Evolutionary conservation across 2,329 filamentous ascomycete species (phyloP), one percentile per base, ranked within the genome.

Genomic region (Sclerotinia minor): DNA sequence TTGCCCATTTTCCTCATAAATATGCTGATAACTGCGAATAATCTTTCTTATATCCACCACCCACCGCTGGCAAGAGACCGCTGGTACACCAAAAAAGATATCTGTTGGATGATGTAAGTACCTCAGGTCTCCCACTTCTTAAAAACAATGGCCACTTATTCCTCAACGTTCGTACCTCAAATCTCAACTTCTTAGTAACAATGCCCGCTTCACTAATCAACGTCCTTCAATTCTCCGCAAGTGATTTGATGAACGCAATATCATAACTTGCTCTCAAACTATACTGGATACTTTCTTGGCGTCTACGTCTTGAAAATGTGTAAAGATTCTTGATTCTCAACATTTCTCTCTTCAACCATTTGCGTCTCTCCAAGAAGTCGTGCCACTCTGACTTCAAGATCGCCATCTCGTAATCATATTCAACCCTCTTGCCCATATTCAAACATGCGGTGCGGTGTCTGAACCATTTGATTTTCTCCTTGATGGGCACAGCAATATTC

Each of bases 311-410:
- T n/a, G 52, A 35, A 19, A 19, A 24, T 41, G 21, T 24, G n/a
- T 52, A 21, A 4, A 45, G 5, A 13, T n/a, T 41, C 32, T 61
- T 60, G 47, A 63, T 67, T 24, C 17, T 47, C 55, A 21, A 24
- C 57, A 67, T 49, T 47, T 67, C 65, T 29, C 17, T n/a, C 45
- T 17, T 60, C 35, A 63, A 24, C 65, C 65, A 63, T 61, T 41
- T 45, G 13, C 58, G 65, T 63, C 57, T 67, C 19, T 61, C 41
- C 35, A 5, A 32, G 8, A 67, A 35, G 8, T 26, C 21, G 52
- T 19, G 35, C 65, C 55, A 54, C 24, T 53, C 47, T 15, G 17
- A 26, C 9, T 26, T 35, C 19, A 52, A 21, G 24, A 26, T 15
- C 26, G 59, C n/a, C 32, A 26, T 38, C 11, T 63, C 45, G 3